Evolutionary conservation across 1,284 basidiomycete genomes (phyloP).

Genomic region (Ceratobasidium theobromae): DNA sequence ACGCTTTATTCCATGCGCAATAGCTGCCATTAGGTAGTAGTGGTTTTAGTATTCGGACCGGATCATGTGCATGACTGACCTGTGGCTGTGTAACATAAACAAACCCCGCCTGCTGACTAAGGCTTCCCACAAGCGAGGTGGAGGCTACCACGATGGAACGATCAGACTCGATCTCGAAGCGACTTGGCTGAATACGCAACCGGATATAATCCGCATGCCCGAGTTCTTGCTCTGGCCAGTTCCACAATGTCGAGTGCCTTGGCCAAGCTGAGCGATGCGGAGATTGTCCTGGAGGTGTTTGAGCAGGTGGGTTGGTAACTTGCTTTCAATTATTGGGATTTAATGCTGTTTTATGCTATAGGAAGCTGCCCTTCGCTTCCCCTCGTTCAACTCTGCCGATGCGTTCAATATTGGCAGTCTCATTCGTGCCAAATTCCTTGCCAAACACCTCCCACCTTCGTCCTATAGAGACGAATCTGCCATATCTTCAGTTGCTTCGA

Average conservation of each 20-base stretch:
- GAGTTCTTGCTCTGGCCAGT: neutral
- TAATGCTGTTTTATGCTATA: neutral
- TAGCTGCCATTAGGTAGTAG: conserved; percentile 46
- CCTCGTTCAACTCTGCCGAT: conserved; percentile 34
- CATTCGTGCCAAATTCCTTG: conserved; percentile 35
- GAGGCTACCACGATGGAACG: conserved; percentile 23
- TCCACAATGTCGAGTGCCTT: neutral
- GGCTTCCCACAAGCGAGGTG: conserved; percentile 13
- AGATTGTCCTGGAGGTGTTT: conserved; percentile 26
- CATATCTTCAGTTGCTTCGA: conserved; percentile 9
- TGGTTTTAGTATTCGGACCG: conserved; percentile 8
- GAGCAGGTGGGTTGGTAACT: neutral
- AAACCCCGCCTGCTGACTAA: conserved; percentile 15
- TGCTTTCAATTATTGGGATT: neutral
- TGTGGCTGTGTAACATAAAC: conserved; percentile 4
- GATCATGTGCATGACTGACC: conserved; percentile 12
- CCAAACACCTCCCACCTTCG: neutral
- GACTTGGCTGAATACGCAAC: neutral
- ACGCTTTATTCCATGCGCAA: conserved; percentile 66
- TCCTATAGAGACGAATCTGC: conserved; percentile 19
- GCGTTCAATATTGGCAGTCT: conserved; percentile 36
- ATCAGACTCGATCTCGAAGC: conserved; percentile 7
- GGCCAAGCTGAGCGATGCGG: conserved; percentile 6
- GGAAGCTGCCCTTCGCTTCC: conserved; percentile 35
- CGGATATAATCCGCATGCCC: neutral